Base-by-base conservation (phyloP, 202 grass and related monocot genomes). In the Zizania palustris region DNA sequence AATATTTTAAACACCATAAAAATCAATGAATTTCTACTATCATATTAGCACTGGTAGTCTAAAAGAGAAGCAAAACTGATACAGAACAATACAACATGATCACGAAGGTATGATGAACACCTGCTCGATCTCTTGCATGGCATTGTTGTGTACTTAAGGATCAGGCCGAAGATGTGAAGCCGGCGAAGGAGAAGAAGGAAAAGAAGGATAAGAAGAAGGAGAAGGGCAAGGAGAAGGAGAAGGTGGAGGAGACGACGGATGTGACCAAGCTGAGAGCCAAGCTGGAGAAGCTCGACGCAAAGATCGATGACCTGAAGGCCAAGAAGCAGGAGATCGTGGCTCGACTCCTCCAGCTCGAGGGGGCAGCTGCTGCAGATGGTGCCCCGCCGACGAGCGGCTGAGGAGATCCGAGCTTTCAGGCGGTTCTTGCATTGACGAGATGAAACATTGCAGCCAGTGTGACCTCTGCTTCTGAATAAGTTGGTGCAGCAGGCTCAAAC, bases 241-340 rank as follows among this genome's bases (percentile, higher is more conserved):
- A 80, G 16, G 76, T 80, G 10, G 65, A 43, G 12, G 65, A 80
- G 60, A 73, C 45, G 1, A 83, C 42, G 0, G 71, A 88, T 7
- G 22, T 19, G 0, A 1, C 43, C 80, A 92, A 88, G 46, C 66
- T 88, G 45, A 81, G 66, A 10, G 37, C 38, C 0, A 92, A 83
- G 62, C 9, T 92, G 14, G 80, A 86, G 75, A 88, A 86, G 21
- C 49, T 92, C 0, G 83, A 92, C 28, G 83, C 42, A 0, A 92
- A 92, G 48, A 86, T 92, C 4, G 79, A 88, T 1, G 66, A 74
- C 45, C 62, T 92, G 9, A 84, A 86, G 42, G 71, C 80, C 0
- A 92, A 80, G 65, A 92, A 80, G 72, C 71, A 88, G 35, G 86
- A 60, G 13, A 80, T 80, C 5, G 63, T 88, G 48, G 72, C 40